Evolutionary conservation across 176 grass and related monocot species (phyloP).

Genomic region (Thinopyrum elongatum): DNA sequence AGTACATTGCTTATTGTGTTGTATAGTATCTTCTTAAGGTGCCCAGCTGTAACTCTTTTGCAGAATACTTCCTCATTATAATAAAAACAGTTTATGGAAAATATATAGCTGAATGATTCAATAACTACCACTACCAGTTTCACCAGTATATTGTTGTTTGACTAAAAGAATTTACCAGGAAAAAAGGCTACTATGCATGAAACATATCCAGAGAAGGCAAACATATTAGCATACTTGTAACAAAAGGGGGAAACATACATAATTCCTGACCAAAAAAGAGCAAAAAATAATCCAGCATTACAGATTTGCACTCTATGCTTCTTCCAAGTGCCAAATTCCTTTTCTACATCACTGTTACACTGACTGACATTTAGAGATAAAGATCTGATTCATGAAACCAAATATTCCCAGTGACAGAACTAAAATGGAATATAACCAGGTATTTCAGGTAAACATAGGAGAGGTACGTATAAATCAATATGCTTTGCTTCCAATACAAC

Average conservation of each 20-base stretch:
- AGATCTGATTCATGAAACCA: background rate
- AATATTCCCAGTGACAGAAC: background rate
- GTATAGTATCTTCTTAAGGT: background rate
- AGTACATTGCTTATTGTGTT: background rate
- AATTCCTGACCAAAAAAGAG: background rate
- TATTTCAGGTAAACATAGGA: background rate
- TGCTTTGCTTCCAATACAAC: background rate
- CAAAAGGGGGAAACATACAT: background rate
- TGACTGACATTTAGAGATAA: background rate
- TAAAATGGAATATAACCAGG: background rate
- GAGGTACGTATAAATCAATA: background rate
- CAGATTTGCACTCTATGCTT: background rate
- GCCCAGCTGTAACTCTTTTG: background rate
- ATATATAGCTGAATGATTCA: background rate
- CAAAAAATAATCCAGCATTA: background rate
- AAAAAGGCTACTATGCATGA: background rate
- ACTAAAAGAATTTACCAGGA: background rate
- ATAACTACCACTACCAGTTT: slow-evolving; percentile 3
- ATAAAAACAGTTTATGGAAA: background rate
- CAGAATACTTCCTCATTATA: background rate
- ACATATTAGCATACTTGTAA: background rate
- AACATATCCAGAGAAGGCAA: background rate
- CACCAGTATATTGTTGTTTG: background rate
- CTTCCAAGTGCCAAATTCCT: background rate
- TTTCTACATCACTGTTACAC: background rate